phyloP scores from a whole-genome alignment of 2,329 filamentous ascomycete species.

The Elsinoe ampelina region DNA sequence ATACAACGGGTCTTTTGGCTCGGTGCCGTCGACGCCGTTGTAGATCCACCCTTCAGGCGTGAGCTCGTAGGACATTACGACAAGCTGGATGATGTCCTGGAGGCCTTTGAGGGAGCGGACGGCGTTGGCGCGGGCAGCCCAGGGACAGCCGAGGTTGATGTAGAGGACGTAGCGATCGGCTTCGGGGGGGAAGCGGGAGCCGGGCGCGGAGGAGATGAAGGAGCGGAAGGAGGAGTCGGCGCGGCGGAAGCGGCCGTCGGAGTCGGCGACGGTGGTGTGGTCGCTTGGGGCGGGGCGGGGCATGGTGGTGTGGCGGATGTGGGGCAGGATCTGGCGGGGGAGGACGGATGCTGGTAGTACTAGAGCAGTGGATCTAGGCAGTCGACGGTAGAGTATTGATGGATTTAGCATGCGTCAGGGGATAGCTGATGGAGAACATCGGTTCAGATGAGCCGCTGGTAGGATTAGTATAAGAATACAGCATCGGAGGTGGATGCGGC shows the following conservation, averaged over 20 bases:
- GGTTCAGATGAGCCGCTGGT: background rate
- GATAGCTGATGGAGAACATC: background rate
- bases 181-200: slow-evolving; percentile 48
- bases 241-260: slow-evolving; percentile 45
- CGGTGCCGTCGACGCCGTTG: slow-evolving; percentile 46
- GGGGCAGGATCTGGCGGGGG: background rate
- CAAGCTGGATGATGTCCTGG: slow-evolving; percentile 40
- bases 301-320: background rate
- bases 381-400: too few relatives aligned
- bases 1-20: slow-evolving; percentile 52
- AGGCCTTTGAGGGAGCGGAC: slow-evolving; percentile 43
- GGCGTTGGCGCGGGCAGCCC: slow-evolving; percentile 47
- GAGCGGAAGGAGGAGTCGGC: slow-evolving; percentile 48
- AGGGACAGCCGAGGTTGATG: slow-evolving; percentile 52
- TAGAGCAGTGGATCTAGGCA: background rate
- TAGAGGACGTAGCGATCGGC: slow-evolving; percentile 53
- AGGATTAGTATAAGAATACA: background rate
- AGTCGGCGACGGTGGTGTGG: slow-evolving; percentile 23
- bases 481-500: background rate
- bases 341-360: background rate
- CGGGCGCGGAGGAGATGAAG: slow-evolving; percentile 43
- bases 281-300: background rate
- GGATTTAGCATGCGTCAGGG: too few relatives aligned
- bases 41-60: slow-evolving; percentile 61
- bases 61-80: slow-evolving; percentile 35